Conservation (phyloP, 2,329 filamentous ascomycete genomes). For the Trichoderma semiorbis region DNA sequence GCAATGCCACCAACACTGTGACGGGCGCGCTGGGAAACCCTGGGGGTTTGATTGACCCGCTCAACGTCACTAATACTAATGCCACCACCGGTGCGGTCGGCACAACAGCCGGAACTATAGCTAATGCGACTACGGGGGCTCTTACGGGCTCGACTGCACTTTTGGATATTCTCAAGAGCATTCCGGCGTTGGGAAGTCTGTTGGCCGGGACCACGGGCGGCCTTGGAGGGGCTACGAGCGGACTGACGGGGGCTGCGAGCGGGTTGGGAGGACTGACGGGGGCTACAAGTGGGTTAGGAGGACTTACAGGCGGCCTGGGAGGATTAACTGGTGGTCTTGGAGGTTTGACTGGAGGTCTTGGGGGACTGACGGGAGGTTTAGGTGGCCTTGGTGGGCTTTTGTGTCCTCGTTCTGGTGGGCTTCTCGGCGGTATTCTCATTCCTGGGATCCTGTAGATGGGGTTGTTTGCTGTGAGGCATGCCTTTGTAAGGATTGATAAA, state of each 20-base stretch:
- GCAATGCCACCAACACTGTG: background rate
- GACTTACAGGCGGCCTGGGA: background rate
- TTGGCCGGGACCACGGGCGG: background rate
- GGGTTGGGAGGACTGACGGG: background rate
- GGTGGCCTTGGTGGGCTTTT: background rate
- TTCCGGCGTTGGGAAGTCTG: background rate
- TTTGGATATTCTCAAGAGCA: background rate
- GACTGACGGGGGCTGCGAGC: background rate
- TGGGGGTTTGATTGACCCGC: background rate
- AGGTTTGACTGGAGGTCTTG: background rate
- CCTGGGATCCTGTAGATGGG: constrained; percentile 3
- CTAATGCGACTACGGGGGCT: background rate
- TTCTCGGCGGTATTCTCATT: constrained; percentile 8
- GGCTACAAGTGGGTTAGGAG: background rate
- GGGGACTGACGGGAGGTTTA: background rate
- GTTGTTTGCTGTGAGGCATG: background rate
- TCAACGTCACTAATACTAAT: background rate
- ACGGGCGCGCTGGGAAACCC: background rate
- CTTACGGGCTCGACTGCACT: background rate
- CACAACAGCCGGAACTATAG: background rate
- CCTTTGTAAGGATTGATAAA: background rate
- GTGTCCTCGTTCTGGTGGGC: background rate
- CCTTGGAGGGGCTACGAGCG: background rate
- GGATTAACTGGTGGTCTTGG: background rate
- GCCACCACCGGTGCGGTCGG: background rate